Evolutionary conservation across 306 rosid species (phyloP), one percentile per base, ranked within the genome.

Genomic region (Sicyos baderoa): DNA sequence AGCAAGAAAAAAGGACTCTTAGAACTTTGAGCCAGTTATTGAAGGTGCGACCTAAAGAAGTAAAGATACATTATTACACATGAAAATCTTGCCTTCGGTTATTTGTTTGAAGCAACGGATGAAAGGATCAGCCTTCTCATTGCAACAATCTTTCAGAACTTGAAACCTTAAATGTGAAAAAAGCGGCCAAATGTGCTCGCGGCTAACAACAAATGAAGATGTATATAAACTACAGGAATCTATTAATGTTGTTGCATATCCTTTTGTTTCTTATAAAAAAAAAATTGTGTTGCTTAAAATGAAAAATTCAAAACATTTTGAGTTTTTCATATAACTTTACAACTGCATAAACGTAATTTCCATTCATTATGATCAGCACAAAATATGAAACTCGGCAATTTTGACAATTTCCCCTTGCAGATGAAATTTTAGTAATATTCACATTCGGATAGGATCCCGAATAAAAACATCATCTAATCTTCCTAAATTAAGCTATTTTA

Each of bases 121-220:
- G 15, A 54, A 4, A 75, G 48, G 15, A 22, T 15, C 4, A 21
- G 47, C 73, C 67, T 61, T 61, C 49, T 13, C 6, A 29, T 35
- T 32, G 47, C 48, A 60, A 60, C 23, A 57, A 57, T 14, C 11
- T 23, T 56, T 23, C 62, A 23, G 37, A 56, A 56, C 62, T 56
- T 12, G 40, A 27, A 58, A 58, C 65, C 64, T 25, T 42, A 27
- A 29, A 60, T n/a, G 67, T 60, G 8, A 60, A 60, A 60, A 22
- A 60, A 60, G 35, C n/a, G n/a, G n/a, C n/a, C n/a, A 35, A 7
- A 60, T 6, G 66, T 61, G 49, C 68, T 61, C 47, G 25, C 1
- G 15, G 16, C 50, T 27, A 59, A 61, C 22, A 61, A 61, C 3
- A 17, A 62, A 17, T n/a, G 49, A 61, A 61, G 25, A 17, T 59